Evolutionary conservation across 768 basidiomycete species (phyloP).

Genomic region (Boletales sp.): DNA sequence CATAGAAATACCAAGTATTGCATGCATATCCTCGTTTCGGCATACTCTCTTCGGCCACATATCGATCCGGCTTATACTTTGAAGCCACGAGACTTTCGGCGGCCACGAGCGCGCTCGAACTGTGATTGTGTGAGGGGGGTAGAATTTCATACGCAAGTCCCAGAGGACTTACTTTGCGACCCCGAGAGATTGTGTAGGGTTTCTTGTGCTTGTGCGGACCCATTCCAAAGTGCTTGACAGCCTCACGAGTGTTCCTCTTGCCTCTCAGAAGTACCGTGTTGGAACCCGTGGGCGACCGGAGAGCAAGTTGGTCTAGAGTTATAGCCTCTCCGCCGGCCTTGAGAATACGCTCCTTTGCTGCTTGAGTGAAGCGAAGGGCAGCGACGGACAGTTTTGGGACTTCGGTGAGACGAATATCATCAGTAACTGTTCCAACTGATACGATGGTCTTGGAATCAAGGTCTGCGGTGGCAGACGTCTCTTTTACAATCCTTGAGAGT

Average conservation of each 20-base stretch:
- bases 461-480: conserved; percentile 65
- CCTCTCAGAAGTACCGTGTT: conserved; percentile 95
- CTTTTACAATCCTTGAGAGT: conserved; percentile 86
- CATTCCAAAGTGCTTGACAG: conserved; percentile 98
- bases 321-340: conserved; percentile 93
- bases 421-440: conserved; percentile 87
- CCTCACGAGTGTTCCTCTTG: conserved; percentile 89
- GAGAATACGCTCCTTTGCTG: conserved; percentile 91
- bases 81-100: conserved; percentile 97
- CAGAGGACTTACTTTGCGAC: conserved; percentile 69
- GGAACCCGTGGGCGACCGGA: conserved; percentile 89
- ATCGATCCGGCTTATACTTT: conserved; percentile 69
- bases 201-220: conserved; percentile 99
- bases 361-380: conserved; percentile 90
- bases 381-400: conserved; percentile 92
- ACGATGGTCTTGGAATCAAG: conserved; percentile 83
- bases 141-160: no score
- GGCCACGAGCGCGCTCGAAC: conserved; percentile 98
- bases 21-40: conserved; percentile 33
- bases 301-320: conserved; percentile 95
- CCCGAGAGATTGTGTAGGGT: conserved; percentile 93
- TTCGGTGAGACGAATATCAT: conserved; percentile 83
- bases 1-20: conserved; percentile 28
- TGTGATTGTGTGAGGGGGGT: conserved; percentile 23
- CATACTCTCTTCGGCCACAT: conserved; percentile 26